Percentiles rank a stretch among this genome's conserved stretches.
phyloP scores from a whole-genome alignment of 305 asterid genomes.

The Caryopteris hybrid region DNA sequence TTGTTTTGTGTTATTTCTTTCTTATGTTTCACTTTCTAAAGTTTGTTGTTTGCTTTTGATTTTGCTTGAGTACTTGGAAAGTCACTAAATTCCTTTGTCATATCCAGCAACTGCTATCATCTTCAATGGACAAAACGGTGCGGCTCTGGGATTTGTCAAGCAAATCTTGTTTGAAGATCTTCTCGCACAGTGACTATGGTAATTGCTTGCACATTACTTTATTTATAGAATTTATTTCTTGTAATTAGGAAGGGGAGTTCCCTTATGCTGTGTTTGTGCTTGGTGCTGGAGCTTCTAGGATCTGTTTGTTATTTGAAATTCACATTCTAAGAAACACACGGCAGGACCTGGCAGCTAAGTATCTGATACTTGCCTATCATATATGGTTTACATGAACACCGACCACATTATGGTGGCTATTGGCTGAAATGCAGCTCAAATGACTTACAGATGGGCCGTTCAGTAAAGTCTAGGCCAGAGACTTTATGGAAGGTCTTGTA shows the following conservation, averaged over 20 bases:
- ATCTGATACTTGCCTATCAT: not conserved
- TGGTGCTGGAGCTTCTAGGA: constrained; percentile 2
- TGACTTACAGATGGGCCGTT: not conserved
- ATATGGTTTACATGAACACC: not conserved
- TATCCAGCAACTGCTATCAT: constrained; percentile 65
- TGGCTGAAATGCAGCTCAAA: constrained; percentile 11
- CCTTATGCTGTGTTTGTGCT: constrained; percentile 2
- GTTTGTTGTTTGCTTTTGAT: constrained; percentile 18
- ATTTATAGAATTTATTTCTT: not conserved
- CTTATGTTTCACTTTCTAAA: constrained; percentile 7
- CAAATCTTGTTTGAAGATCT: constrained; percentile 70
- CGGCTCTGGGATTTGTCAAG: constrained; percentile 77
- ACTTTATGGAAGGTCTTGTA: not conserved
- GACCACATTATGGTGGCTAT: not conserved
- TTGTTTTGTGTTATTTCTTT: not conserved
- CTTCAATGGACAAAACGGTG: constrained; percentile 88
- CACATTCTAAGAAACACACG: not conserved
- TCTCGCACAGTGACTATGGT: constrained; percentile 86
- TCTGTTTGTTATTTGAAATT: not conserved
- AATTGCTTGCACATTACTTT: constrained; percentile 22
- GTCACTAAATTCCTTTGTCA: constrained; percentile 22
- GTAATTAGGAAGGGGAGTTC: not conserved
- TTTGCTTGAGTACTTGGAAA: constrained; percentile 15
- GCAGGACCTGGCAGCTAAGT: not conserved
- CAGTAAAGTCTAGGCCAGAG: not conserved